Percentiles rank a stretch among this genome's conserved stretches.
These are phyloP conservation scores for Blastobotrys illinoisensis DNA, from an alignment of 1,139 yeast genomes.

Conservation along the genomic window DNA sequence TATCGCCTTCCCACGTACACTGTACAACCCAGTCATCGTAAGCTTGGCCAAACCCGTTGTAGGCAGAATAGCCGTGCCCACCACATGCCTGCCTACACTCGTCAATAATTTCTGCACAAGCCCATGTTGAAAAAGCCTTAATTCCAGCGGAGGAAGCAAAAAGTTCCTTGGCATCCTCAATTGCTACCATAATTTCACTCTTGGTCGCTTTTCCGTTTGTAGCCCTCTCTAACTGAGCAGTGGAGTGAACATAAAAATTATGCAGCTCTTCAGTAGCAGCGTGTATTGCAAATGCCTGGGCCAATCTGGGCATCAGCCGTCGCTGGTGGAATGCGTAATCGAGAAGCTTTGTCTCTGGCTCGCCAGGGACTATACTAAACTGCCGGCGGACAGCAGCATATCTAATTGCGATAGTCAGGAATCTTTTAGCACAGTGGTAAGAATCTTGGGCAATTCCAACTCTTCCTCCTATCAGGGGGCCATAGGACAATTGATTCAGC, in stretches of 20 bases:
- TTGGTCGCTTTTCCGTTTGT: constrained; percentile 27
- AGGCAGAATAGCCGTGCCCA: constrained; percentile 90
- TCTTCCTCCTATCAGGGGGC: constrained; percentile 82
- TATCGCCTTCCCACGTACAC: constrained; percentile 97
- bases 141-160: constrained; percentile 83
- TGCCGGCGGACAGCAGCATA: constrained; percentile 88
- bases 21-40: constrained; percentile 91
- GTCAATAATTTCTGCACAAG: constrained; percentile 69
- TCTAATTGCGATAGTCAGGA: constrained; percentile 75
- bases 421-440: constrained; percentile 73
- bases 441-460: constrained; percentile 85
- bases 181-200: constrained; percentile 36
- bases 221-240: constrained; percentile 43
- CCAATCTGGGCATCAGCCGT: constrained; percentile 72
- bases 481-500: constrained; percentile 77
- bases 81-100: constrained; percentile 95
- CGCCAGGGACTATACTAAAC: constrained; percentile 47
- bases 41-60: constrained; percentile 84
- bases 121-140: constrained; percentile 88
- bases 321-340: constrained; percentile 84
- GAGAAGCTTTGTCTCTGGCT: constrained; percentile 42
- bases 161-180: constrained; percentile 63
- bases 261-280: constrained; percentile 66
- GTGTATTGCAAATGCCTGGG: constrained; percentile 71
- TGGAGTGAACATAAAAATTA: constrained; percentile 45